Evolutionary conservation across 208 protist genomes (phyloP).

Genomic region (Acanthamoeba lenticulata): DNA sequence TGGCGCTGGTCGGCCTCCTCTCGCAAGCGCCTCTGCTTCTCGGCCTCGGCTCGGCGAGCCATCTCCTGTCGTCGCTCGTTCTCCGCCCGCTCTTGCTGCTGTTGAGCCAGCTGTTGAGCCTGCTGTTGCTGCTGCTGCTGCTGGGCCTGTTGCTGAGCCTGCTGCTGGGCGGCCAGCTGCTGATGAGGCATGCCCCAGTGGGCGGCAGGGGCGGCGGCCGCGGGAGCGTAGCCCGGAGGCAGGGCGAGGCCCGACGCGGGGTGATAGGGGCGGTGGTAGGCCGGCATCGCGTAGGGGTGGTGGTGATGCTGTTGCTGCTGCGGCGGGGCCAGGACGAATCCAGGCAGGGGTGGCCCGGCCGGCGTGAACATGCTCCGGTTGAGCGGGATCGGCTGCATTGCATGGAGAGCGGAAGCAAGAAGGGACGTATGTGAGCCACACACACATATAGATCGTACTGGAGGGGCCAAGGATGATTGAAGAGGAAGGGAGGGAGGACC

Average conservation of each 20-base stretch:
- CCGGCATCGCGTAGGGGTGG: background rate
- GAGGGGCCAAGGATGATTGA: no score
- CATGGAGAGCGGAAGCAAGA: no score
- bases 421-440: no score
- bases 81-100: background rate
- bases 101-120: no score
- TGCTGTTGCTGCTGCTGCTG: no score
- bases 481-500: no score
- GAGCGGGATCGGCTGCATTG: background rate
- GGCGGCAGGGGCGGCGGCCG: no score
- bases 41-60: background rate
- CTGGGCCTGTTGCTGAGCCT: background rate
- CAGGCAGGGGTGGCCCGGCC: background rate
- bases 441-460: no score
- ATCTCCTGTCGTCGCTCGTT: background rate
- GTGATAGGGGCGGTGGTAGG: background rate
- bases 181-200: no score
- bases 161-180: background rate
- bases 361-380: background rate
- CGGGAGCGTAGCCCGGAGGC: background rate
- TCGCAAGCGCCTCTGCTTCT: background rate
- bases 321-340: background rate
- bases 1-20: background rate
- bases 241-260: background rate
- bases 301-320: background rate